These are phyloP conservation scores for Hypoxylon rubiginosum DNA, from an alignment of 2,329 filamentous ascomycete species.

Conservation along the genomic window DNA sequence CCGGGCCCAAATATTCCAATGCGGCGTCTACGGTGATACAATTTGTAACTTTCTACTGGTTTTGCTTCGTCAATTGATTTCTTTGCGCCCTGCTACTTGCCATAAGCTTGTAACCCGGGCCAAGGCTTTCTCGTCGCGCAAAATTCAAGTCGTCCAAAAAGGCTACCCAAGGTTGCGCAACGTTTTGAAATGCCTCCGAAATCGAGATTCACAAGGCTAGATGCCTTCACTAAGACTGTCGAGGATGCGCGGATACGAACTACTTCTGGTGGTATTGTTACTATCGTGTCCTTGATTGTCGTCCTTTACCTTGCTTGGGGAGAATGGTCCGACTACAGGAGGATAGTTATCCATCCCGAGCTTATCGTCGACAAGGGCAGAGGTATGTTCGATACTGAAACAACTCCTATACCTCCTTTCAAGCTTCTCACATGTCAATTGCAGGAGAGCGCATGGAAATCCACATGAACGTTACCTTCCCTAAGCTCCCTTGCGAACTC, in stretches of 20 bases:
- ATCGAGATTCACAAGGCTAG: conserved; percentile 94
- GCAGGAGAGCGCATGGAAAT: conserved; percentile 97
- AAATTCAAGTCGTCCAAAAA: conserved; percentile 17
- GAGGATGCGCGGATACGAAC: conserved; percentile 97
- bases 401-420: conserved; percentile 18
- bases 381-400: conserved; percentile 67
- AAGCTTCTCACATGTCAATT: conserved; percentile 44
- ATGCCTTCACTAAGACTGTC: conserved; percentile 99
- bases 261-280: conserved; percentile 94
- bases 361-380: conserved; percentile 95
- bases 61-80: conserved; percentile 22
- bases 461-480: conserved; percentile 96
- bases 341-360: conserved; percentile 89
- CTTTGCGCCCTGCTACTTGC: conserved; percentile 4
- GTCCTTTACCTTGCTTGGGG: conserved; percentile 92
- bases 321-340: conserved; percentile 95
- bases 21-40: conserved; percentile 46
- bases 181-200: conserved; percentile 79
- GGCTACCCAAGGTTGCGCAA: conserved; percentile 13
- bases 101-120: neutral
- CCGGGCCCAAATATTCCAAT: conserved; percentile 39
- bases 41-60: conserved; percentile 24
- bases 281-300: conserved; percentile 88
- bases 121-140: conserved; percentile 30
- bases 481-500: conserved; percentile 92